Conservation (phyloP, 2,329 filamentous ascomycete genomes). For the Colletotrichum musae region DNA sequence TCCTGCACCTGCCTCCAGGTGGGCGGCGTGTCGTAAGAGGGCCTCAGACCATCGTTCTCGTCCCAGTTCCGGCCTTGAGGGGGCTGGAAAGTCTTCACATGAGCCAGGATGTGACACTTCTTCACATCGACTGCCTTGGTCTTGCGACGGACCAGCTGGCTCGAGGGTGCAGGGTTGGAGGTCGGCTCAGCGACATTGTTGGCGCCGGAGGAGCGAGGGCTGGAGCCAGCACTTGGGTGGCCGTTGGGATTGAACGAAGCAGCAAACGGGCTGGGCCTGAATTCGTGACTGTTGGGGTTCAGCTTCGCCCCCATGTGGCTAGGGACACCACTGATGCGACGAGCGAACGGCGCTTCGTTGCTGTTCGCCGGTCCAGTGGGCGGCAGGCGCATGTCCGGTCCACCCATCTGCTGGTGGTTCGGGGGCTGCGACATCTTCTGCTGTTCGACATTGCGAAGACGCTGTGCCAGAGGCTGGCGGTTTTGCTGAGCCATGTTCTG, state of each 20-base stretch:
- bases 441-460: constrained; percentile 67
- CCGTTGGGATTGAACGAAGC: constrained; percentile 83
- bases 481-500: constrained; percentile 58
- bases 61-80: constrained; percentile 74
- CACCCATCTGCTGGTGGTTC: constrained; percentile 65
- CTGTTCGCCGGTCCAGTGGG: constrained; percentile 80
- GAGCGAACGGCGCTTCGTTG: constrained; percentile 66
- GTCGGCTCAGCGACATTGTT: constrained; percentile 57
- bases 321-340: constrained; percentile 66
- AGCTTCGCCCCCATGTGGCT: constrained; percentile 69
- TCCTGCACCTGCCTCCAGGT: constrained; percentile 84
- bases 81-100: constrained; percentile 68
- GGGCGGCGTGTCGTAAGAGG: constrained; percentile 86
- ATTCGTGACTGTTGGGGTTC: constrained; percentile 81
- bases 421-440: constrained; percentile 63
- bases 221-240: constrained; percentile 77
- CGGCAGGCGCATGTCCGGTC: constrained; percentile 78
- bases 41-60: constrained; percentile 85
- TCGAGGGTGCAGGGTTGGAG: constrained; percentile 48
- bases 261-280: constrained; percentile 87
- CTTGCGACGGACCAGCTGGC: constrained; percentile 77
- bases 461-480: constrained; percentile 61
- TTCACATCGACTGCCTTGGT: constrained; percentile 79
- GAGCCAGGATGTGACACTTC: constrained; percentile 72
- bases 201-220: constrained; percentile 74